Evolutionary conservation across 257 asterid genomes (phyloP).

Genomic region (Euphrasia confusa): DNA sequence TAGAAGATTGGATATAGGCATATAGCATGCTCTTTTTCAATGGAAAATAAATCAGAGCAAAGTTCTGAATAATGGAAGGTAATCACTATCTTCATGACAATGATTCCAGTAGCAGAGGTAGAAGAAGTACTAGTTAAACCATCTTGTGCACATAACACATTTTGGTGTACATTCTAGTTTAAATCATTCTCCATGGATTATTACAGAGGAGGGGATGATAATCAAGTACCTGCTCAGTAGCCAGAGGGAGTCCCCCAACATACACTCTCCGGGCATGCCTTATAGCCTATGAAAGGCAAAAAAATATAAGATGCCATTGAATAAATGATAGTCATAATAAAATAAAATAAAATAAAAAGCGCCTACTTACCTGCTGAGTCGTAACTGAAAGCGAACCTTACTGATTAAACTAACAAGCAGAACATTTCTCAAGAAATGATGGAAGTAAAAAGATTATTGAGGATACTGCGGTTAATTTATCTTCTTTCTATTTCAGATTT

Average conservation of each 20-base stretch:
- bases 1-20: slow-evolving; percentile 13
- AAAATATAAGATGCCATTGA: not conserved
- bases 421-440: slow-evolving; percentile 14
- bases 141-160: not conserved
- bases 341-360: not conserved
- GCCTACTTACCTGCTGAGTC: slow-evolving; percentile 51
- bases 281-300: slow-evolving; percentile 40
- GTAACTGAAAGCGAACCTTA: slow-evolving; percentile 38
- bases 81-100: slow-evolving; percentile 14
- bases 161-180: slow-evolving; percentile 11
- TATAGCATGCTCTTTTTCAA: slow-evolving; percentile 1
- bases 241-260: slow-evolving; percentile 59
- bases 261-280: slow-evolving; percentile 63
- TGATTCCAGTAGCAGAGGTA: slow-evolving; percentile 15
- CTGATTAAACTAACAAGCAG: slow-evolving; percentile 29
- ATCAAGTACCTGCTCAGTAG: slow-evolving; percentile 48
- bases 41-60: not conserved
- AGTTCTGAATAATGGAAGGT: slow-evolving; percentile 19
- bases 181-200: not conserved
- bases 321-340: too few relatives aligned
- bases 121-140: slow-evolving; percentile 10
- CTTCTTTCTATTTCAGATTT: not conserved
- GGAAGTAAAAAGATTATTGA: not conserved
- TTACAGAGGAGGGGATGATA: not conserved
- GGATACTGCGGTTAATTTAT: not conserved